Base-by-base conservation (phyloP, 2,329 filamentous ascomycete genomes). In the Pseudogymnoascus sp. region DNA sequence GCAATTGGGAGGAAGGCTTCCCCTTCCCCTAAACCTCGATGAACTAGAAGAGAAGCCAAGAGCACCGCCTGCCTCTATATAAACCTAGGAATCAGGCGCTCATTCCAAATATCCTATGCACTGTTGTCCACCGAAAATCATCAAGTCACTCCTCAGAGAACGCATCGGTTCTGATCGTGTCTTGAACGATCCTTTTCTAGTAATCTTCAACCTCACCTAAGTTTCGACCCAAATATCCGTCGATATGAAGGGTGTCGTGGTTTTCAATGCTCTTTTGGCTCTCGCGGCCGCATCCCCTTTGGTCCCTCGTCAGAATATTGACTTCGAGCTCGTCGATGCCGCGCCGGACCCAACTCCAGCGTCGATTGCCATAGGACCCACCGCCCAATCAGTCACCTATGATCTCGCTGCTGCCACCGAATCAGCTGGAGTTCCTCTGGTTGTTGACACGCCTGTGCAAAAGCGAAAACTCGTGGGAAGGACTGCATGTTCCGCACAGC, bases 241-340 rank as follows among this genome's bases (percentile, higher is more conserved):
- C 37, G 37, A 39, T n/a, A 39, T 39, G 37, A 39, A 39, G 37
- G 15, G n/a, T 39, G 37, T 18, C 37, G 37, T 39, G 37, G 37
- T 39, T 39, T 39, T 39, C 37, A 39, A 39, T 39, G 37, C 37
- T 8, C 37, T 39, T 60, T 60, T 69, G 33, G 35, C 61, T 40
- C 31, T 45, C 25, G 65, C 67, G 37, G 65, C 66, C 33, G 67
- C 68, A 25, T 66, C 64, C 45, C 72, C 73, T 48, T 39, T 39
- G 37, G 37, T 39, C 37, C 37, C 37, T 39, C 37, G 37, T 10
- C 73, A 74, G 62, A 64, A 67, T 6, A 74, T 77, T 59, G 71
- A 77, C 62, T 70, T 75, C 35, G 69, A 66, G 13, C 61, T 66
- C 5, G 71, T 75, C 58, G 70, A 74, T 63, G 60, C 69, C 31